phyloP scores from a whole-genome alignment of 2,329 filamentous ascomycete species.

The Fusarium denticulatum region DNA sequence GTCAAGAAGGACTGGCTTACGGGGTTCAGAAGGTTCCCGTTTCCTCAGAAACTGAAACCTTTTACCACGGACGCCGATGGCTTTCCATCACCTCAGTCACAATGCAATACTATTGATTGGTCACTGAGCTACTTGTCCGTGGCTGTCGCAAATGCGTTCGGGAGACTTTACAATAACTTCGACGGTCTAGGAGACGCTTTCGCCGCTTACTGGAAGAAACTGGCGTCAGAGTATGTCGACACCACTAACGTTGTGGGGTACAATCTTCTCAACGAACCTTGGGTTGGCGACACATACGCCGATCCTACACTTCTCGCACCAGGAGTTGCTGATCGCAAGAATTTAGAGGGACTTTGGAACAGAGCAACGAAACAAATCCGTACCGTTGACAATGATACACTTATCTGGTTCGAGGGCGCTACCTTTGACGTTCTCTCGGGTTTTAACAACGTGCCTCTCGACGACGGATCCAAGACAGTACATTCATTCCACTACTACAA shows the following conservation, averaged over 20 bases:
- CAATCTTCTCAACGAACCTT: background rate
- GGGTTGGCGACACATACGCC: background rate
- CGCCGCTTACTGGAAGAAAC: background rate
- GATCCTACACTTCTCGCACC: background rate
- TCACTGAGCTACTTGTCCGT: background rate
- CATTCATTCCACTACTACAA: background rate
- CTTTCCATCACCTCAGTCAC: background rate
- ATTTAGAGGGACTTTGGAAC: background rate
- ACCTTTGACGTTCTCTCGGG: background rate
- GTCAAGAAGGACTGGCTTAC: background rate
- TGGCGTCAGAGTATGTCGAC: background rate
- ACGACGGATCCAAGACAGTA: background rate
- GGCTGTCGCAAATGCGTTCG: background rate
- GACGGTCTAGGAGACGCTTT: background rate
- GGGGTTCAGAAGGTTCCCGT: background rate
- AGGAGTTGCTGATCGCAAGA: background rate
- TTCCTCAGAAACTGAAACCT: background rate
- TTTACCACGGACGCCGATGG: background rate
- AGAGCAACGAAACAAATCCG: background rate
- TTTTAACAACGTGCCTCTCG: background rate
- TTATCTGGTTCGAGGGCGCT: background rate
- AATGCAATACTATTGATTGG: background rate
- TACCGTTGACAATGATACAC: background rate
- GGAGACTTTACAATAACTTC: background rate
- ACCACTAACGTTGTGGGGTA: background rate